Base-by-base conservation (phyloP, 495 filamentous ascomycete species). In the Trichoderma orchidacearum region DNA sequence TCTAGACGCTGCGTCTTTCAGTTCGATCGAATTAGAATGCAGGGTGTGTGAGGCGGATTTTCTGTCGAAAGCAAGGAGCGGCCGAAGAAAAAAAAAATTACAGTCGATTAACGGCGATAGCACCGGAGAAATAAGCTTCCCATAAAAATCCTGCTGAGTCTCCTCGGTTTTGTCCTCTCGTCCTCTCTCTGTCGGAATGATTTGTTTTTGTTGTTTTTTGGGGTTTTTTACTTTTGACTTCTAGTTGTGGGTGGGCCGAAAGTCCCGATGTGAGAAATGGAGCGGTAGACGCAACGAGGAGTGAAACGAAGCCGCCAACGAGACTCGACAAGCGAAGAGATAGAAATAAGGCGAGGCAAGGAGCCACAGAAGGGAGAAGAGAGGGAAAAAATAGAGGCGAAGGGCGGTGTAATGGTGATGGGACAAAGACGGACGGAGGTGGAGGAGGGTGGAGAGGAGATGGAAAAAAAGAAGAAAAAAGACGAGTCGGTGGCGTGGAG, bases 61-160 rank as follows among this genome's bases (percentile, higher is more conserved):
- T 36, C 11, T 15, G 41, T 25, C 41, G 41, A 48, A 27, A 12
- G 41, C 41, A 48, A 48, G 41, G 41, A 48, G 41, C 41, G 41
- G 41, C 11, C 41, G 41, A 48, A 48, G 41, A 48, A 48, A 54
- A 23, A 48, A 48, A 54, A 62, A 56, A 64, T 62, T 64, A 64
- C 60, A 53, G 17, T 62, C 30, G 38, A 54, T 60, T 58, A 59
- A 58, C 54, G 51, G 59, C 50, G 58, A 59, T 58, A 56, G 58
- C 58, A 62, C 61, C 59, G 56, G 62, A 61, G 62, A 62, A n/a
- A 59, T 27, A 57, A 18, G 41, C 55, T 30, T 38, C 57, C 61
- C 31, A 58, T 53, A 64, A 59, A 29, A 48, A 55, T 29, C 60
- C 30, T 36, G 59, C 59, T 60, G 55, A 55, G 55, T 63, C 56